These are phyloP conservation scores for Trichoderma pleuroti DNA, from an alignment of 2,329 filamentous ascomycete species.

Conservation along the genomic window DNA sequence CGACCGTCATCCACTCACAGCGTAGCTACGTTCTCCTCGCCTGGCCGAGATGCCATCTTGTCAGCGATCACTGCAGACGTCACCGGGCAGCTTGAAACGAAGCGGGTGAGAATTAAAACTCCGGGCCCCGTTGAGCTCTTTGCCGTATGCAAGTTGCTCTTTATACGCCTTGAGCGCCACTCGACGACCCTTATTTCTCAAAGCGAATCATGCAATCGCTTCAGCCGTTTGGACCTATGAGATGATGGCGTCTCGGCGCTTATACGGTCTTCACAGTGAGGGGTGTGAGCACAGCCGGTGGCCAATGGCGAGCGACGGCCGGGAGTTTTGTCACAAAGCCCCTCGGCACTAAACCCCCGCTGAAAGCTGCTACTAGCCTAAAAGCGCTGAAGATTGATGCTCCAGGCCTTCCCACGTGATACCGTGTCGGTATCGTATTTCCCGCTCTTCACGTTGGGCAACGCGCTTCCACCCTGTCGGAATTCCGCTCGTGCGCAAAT, in stretches of 20 bases:
- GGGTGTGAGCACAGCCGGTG: constrained; percentile 14
- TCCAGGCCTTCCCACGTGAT: constrained; percentile 6
- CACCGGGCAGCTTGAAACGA: background rate
- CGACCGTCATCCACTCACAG: constrained; percentile 39
- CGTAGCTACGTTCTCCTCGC: constrained; percentile 50
- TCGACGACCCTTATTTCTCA: background rate
- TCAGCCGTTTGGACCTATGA: background rate
- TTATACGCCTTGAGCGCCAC: constrained; percentile 3
- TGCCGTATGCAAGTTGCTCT: background rate
- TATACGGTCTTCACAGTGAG: constrained; percentile 17
- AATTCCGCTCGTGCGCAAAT: constrained; percentile 1
- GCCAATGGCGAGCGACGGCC: constrained; percentile 6
- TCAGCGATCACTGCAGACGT: background rate
- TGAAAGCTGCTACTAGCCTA: background rate
- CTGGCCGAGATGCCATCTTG: constrained; percentile 44
- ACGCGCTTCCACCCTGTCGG: background rate
- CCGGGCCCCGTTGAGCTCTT: background rate
- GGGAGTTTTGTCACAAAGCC: constrained; percentile 10
- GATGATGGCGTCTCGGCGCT: constrained; percentile 16
- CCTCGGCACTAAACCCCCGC: background rate
- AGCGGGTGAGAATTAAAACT: constrained; percentile 3
- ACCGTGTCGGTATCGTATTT: constrained; percentile 14
- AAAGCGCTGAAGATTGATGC: background rate
- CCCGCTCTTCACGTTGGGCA: background rate
- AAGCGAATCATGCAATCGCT: constrained; percentile 4